phyloP scores from a whole-genome alignment of 2,329 filamentous ascomycete genomes.

The Colletotrichum musicola region DNA sequence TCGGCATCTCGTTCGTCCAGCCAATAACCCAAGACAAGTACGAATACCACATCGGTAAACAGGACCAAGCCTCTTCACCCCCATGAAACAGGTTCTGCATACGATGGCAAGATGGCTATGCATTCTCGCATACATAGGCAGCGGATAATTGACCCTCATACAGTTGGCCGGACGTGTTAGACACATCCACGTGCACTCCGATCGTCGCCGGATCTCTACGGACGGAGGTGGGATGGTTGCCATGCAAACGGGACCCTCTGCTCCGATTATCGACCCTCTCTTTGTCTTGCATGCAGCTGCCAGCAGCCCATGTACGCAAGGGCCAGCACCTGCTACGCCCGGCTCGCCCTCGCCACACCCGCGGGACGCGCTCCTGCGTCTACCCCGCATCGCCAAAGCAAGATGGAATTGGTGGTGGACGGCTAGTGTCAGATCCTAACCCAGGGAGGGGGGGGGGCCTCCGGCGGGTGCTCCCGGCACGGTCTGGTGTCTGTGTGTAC shows the following conservation, averaged over 20 bases:
- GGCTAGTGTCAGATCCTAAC: constrained; percentile 27
- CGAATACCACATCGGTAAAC: neutral
- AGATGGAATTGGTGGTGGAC: constrained; percentile 8
- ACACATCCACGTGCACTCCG: neutral
- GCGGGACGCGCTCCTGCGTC: constrained; percentile 8
- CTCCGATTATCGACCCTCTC: too few relatives aligned
- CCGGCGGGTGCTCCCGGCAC: constrained; percentile 29
- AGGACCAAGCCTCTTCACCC: neutral
- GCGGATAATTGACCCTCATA: neutral
- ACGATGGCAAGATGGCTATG: neutral
- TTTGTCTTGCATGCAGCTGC: too few relatives aligned
- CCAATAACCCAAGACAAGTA: neutral
- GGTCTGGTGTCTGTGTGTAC: constrained; percentile 1
- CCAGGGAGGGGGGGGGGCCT: constrained; percentile 18
- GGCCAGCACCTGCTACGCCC: neutral
- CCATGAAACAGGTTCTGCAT: neutral
- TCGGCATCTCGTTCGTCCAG: neutral
- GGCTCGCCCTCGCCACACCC: constrained; percentile 3
- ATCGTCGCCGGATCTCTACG: neutral
- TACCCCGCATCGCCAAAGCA: constrained; percentile 33
- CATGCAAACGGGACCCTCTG: too few relatives aligned
- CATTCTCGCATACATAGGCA: neutral
- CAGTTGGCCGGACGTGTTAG: neutral
- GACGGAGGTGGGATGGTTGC: too few relatives aligned
- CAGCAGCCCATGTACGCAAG: constrained; percentile 7